Conservation (phyloP, 345 rosid species). For the Salix exigua region DNA sequence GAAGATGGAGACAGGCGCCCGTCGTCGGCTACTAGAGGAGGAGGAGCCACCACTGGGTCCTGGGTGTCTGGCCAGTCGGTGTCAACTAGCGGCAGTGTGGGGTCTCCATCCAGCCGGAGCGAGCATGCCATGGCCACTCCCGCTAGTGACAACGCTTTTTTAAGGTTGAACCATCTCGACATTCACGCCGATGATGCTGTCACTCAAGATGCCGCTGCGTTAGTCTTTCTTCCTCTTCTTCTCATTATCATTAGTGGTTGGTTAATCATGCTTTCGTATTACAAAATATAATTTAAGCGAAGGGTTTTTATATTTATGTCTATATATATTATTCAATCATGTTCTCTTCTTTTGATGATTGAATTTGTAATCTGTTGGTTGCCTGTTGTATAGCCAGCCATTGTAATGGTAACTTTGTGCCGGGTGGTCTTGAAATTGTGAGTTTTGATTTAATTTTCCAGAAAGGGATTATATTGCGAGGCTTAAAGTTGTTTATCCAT, state of each 20-base stretch:
- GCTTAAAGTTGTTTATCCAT: neutral
- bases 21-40: slow-evolving; percentile 29
- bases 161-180: slow-evolving; percentile 68
- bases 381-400: neutral
- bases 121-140: slow-evolving; percentile 66
- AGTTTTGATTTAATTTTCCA: neutral
- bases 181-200: slow-evolving; percentile 92
- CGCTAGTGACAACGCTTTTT: slow-evolving; percentile 60
- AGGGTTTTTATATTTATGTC: slow-evolving; percentile 13
- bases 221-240: neutral
- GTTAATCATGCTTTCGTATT: slow-evolving; percentile 12
- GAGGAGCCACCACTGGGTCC: slow-evolving; percentile 50
- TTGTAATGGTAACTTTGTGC: neutral
- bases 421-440: neutral
- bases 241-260: neutral
- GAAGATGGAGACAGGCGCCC: slow-evolving; percentile 54
- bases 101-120: slow-evolving; percentile 88
- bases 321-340: slow-evolving; percentile 5
- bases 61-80: slow-evolving; percentile 91
- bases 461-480: neutral
- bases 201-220: slow-evolving; percentile 76
- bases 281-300: neutral
- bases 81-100: slow-evolving; percentile 87
- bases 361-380: neutral
- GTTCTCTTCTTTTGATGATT: neutral